Evolutionary conservation across 768 basidiomycete species (phyloP).

Genomic region (Hortiboletus campestris): DNA sequence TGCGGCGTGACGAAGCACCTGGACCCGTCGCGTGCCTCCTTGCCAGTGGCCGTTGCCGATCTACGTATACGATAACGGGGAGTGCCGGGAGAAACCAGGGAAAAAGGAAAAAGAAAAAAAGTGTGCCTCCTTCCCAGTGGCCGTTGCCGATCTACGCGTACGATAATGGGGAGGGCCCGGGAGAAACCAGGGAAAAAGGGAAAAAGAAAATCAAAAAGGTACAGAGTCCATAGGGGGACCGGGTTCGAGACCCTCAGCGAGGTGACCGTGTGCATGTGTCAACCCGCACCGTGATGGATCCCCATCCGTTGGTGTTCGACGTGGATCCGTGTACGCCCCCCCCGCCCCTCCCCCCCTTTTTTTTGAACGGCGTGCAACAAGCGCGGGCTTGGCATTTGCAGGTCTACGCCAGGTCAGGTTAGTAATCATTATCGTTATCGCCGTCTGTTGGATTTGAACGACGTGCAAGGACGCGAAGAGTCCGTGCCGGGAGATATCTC

Average conservation of each 20-base stretch:
- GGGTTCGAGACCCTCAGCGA: not conserved
- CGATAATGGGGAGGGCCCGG: too few relatives aligned
- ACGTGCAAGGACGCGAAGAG: constrained; percentile 1
- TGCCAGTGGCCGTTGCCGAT: too few relatives aligned
- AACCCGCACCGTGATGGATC: not conserved
- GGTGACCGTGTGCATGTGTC: not conserved
- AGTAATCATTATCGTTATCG: not conserved
- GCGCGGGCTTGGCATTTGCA: not conserved
- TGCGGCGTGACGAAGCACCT: too few relatives aligned
- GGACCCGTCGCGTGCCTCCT: too few relatives aligned
- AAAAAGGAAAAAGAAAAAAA: too few relatives aligned
- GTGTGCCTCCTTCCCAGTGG: too few relatives aligned
- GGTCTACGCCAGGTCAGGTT: not conserved
- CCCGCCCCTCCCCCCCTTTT: too few relatives aligned
- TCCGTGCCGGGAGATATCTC: not conserved
- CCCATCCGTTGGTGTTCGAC: not conserved
- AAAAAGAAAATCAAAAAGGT: not conserved
- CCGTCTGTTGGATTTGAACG: not conserved
- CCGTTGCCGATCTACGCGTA: too few relatives aligned
- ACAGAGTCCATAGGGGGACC: not conserved
- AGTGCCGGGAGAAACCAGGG: too few relatives aligned
- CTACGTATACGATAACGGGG: too few relatives aligned
- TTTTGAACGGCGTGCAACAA: not conserved
- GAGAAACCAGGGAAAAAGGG: too few relatives aligned
- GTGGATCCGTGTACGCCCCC: not conserved